These are phyloP conservation scores for Starmerella geochares DNA, from an alignment of 805 yeast species.

Conservation along the genomic window DNA sequence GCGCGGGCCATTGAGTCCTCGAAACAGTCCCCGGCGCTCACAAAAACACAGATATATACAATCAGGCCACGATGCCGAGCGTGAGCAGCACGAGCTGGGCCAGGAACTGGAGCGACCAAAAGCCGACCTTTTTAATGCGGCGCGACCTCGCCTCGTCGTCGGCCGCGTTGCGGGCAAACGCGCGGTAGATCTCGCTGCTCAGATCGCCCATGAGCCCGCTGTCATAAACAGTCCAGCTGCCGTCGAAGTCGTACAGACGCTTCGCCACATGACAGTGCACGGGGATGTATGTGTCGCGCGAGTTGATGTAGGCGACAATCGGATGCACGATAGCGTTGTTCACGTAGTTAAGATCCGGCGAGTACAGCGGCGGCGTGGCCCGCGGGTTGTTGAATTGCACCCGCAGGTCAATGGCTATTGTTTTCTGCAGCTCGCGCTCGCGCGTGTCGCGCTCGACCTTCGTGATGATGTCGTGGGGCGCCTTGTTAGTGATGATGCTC, in stretches of 20 bases:
- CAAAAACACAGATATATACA: conserved; percentile 1
- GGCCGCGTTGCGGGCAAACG: conserved; percentile 76
- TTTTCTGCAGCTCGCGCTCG: conserved; percentile 37
- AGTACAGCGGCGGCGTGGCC: conserved; percentile 79
- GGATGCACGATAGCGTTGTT: conserved; percentile 89
- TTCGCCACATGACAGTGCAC: conserved; percentile 74
- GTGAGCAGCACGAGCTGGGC: conserved; percentile 77
- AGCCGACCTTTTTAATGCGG: conserved; percentile 73
- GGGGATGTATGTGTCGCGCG: conserved; percentile 80
- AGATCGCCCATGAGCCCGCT: conserved; percentile 83
- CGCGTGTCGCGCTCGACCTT: conserved; percentile 27
- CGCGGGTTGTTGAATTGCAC: conserved; percentile 73
- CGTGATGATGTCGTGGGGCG: conserved; percentile 26
- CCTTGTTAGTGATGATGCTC: conserved; percentile 9
- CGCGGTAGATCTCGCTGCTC: conserved; percentile 79
- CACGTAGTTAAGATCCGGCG: conserved; percentile 79
- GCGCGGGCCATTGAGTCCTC: no score
- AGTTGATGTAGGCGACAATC: conserved; percentile 88
- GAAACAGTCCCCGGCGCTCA: no score
- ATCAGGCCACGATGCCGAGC: conserved; percentile 55
- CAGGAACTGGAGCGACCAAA: conserved; percentile 82
- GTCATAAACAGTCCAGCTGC: conserved; percentile 94
- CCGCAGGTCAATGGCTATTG: conserved; percentile 68
- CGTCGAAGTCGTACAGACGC: conserved; percentile 72
- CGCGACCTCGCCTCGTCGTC: conserved; percentile 70